Evolutionary conservation across 768 basidiomycete genomes (phyloP).

Genomic region (Steccherinum ochraceum): DNA sequence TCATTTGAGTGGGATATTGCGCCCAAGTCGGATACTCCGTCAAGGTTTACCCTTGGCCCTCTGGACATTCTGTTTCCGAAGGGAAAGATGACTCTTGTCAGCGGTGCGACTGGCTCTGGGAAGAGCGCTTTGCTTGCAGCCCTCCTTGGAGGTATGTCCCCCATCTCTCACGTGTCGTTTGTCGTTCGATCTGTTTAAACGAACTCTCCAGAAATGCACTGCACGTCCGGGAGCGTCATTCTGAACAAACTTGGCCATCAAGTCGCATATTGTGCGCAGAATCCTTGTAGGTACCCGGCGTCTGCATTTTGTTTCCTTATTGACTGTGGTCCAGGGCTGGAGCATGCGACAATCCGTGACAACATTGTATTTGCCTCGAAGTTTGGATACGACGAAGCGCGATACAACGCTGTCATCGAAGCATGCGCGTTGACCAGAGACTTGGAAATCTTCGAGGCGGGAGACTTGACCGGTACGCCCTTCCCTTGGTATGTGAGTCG

Average conservation of each 20-base stretch:
- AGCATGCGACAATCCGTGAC: slow-evolving; percentile 75
- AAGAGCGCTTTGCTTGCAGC: slow-evolving; percentile 61
- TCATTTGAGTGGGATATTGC: slow-evolving; percentile 51
- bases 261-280: slow-evolving; percentile 67
- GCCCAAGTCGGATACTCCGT: slow-evolving; percentile 19
- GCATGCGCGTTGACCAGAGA: slow-evolving; percentile 74
- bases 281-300: slow-evolving; percentile 40
- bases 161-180: slow-evolving; percentile 3
- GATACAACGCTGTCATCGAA: slow-evolving; percentile 63
- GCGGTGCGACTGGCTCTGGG: slow-evolving; percentile 62
- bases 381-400: slow-evolving; percentile 49
- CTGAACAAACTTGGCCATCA: slow-evolving; percentile 51
- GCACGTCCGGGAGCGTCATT: slow-evolving; percentile 44
- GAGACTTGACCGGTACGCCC: slow-evolving; percentile 62
- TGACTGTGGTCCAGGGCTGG: slow-evolving; percentile 49
- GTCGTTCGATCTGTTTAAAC: slow-evolving; percentile 1
- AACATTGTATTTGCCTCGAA: slow-evolving; percentile 72
- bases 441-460: slow-evolving; percentile 64
- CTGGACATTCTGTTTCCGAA: slow-evolving; percentile 52
- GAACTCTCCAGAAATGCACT: slow-evolving; percentile 59
- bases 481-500: slow-evolving; percentile 2
- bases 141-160: slow-evolving; percentile 53
- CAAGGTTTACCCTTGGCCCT: slow-evolving; percentile 50
- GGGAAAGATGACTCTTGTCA: slow-evolving; percentile 53
- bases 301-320: no score